Conservation (phyloP, 1,139 yeast genomes). For the Nakaseomyces bracarensis region DNA sequence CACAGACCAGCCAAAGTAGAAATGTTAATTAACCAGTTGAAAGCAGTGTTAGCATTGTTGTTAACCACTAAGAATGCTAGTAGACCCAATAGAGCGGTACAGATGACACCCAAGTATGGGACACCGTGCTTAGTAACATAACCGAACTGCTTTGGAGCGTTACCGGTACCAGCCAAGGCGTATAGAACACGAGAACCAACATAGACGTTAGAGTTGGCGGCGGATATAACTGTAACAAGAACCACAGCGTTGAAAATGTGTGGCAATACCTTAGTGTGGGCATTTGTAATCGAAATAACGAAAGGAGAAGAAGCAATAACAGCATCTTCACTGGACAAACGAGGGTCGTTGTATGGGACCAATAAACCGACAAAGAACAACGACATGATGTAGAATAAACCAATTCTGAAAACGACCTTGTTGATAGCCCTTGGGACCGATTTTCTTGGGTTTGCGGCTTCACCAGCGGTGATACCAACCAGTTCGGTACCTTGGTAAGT, state of each 20-base stretch:
- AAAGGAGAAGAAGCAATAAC: conserved; percentile 72
- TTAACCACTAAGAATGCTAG: conserved; percentile 63
- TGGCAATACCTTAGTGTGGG: conserved; percentile 64
- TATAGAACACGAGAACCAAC: conserved; percentile 69
- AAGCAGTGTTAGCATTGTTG: conserved; percentile 57
- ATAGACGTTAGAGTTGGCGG: conserved; percentile 73
- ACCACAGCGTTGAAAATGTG: conserved; percentile 72
- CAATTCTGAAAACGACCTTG: conserved; percentile 69
- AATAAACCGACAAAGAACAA: conserved; percentile 65
- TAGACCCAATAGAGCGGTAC: conserved; percentile 53
- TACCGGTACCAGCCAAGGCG: conserved; percentile 57
- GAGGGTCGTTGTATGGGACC: conserved; percentile 59
- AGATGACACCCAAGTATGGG: conserved; percentile 51
- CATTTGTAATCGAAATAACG: conserved; percentile 53
- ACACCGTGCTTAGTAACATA: conserved; percentile 55
- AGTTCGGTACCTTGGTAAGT: conserved; percentile 75
- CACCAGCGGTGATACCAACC: conserved; percentile 69
- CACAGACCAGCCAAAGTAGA: conserved; percentile 70
- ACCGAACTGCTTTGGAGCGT: conserved; percentile 54
- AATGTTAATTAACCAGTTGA: conserved; percentile 76
- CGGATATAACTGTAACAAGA: conserved; percentile 59
- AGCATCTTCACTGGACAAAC: conserved; percentile 23
- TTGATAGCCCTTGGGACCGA: conserved; percentile 73
- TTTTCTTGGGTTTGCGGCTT: conserved; percentile 67
- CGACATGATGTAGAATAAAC: conserved; percentile 60